Evolutionary conservation across 208 protist species (phyloP).

Genomic region (Balamuthia mandrillaris): DNA sequence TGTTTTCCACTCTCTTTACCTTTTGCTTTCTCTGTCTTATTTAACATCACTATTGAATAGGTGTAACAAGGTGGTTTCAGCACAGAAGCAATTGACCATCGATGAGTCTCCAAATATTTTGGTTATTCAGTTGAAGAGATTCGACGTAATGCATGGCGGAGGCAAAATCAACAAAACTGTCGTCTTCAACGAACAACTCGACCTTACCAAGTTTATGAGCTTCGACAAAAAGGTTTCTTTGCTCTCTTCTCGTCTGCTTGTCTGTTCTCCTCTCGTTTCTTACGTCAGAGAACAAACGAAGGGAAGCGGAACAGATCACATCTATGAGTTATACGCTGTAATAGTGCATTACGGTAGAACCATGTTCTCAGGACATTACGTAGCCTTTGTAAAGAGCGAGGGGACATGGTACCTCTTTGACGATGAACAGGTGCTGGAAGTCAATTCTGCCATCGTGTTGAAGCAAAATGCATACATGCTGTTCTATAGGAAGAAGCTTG

Average conservation of each 20-base stretch:
- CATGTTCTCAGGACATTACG: constrained; percentile 47
- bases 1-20: neutral
- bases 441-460: constrained; percentile 35
- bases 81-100: constrained; percentile 46
- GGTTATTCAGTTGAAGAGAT: constrained; percentile 36
- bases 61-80: constrained; percentile 39
- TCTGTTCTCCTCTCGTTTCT: neutral
- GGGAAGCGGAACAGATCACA: no score
- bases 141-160: constrained; percentile 45
- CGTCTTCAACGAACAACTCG: constrained; percentile 31
- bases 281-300: neutral
- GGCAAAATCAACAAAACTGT: constrained; percentile 44
- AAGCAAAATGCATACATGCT: constrained; percentile 50
- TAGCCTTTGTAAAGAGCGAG: constrained; percentile 32
- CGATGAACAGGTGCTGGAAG: constrained; percentile 30
- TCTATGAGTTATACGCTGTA: constrained; percentile 43
- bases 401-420: constrained; percentile 43
- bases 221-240: constrained; percentile 30
- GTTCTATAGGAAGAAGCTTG: constrained; percentile 1
- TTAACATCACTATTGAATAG: neutral
- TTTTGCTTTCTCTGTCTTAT: neutral
- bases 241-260: neutral
- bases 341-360: constrained; percentile 43
- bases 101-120: constrained; percentile 26
- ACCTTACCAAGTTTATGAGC: constrained; percentile 37